Conservation (phyloP, 352 stramenopile genomes). For the Phytophthora pluvialis region DNA sequence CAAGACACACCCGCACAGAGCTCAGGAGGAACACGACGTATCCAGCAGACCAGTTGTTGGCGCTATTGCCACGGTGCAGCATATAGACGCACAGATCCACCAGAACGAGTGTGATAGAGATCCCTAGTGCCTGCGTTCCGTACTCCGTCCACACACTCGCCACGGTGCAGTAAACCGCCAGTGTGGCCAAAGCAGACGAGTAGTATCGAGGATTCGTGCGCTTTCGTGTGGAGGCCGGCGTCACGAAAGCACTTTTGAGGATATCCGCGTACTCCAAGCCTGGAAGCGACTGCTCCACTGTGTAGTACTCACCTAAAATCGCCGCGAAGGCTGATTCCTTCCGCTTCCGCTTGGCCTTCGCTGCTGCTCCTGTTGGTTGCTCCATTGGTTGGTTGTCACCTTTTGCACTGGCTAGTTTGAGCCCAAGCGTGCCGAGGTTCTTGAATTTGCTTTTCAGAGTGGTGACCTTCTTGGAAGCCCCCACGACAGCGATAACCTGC, state of each 20-base stretch:
- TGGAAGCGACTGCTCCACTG: slow-evolving; percentile 74
- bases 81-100: slow-evolving; percentile 82
- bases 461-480: slow-evolving; percentile 79
- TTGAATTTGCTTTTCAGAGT: slow-evolving; percentile 85
- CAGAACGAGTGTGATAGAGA: slow-evolving; percentile 70
- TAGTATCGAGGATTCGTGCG: slow-evolving; percentile 66
- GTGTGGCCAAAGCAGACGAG: slow-evolving; percentile 45
- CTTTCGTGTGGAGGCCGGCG: slow-evolving; percentile 50
- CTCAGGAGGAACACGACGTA: slow-evolving; percentile 87
- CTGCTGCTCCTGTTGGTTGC: slow-evolving; percentile 5
- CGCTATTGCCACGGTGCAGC: slow-evolving; percentile 66
- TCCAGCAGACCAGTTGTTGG: slow-evolving; percentile 69
- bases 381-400: slow-evolving; percentile 17
- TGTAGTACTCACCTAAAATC: slow-evolving; percentile 82
- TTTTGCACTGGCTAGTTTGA: slow-evolving; percentile 76
- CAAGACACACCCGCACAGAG: slow-evolving; percentile 70
- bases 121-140: slow-evolving; percentile 62
- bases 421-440: slow-evolving; percentile 74
- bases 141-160: slow-evolving; percentile 61
- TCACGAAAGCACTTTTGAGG: slow-evolving; percentile 83
- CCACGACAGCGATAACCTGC: slow-evolving; percentile 79
- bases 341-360: slow-evolving; percentile 32
- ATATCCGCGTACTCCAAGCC: slow-evolving; percentile 79
- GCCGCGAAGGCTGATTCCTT: slow-evolving; percentile 80
- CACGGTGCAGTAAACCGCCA: slow-evolving; percentile 70